phyloP scores from a whole-genome alignment of 164 flowering plant genomes.

The Saururus chinensis region DNA sequence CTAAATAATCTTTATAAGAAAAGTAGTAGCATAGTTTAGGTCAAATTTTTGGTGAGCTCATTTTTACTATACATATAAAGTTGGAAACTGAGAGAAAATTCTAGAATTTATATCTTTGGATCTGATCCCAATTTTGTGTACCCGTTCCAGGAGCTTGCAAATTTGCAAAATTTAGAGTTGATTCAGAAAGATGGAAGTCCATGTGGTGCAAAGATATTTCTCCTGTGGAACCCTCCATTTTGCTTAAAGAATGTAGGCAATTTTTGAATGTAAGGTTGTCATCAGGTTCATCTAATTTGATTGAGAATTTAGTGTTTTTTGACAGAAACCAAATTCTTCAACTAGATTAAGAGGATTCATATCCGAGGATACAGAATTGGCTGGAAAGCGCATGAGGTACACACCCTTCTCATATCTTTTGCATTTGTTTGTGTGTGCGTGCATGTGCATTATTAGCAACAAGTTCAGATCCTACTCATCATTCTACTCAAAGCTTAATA shows the following conservation, averaged over 20 bases:
- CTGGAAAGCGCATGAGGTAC: constrained; percentile 46
- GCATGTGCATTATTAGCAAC: too few species aligned
- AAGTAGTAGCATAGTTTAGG: too few species aligned
- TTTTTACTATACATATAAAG: too few species aligned
- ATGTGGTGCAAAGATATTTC: constrained; percentile 62
- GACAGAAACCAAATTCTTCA: constrained; percentile 27
- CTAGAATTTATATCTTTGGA: neutral
- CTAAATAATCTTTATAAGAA: too few species aligned
- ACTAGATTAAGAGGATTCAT: constrained; percentile 11
- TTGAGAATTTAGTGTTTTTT: neutral
- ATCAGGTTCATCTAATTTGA: neutral
- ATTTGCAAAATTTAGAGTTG: constrained; percentile 50
- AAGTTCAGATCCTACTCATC: too few species aligned
- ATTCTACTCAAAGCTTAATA: too few species aligned
- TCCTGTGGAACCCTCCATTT: constrained; percentile 79
- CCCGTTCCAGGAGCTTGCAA: constrained; percentile 65
- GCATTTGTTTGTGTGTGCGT: too few species aligned
- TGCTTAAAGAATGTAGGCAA: constrained; percentile 37
- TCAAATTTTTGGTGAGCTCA: too few species aligned
- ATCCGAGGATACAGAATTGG: constrained; percentile 15
- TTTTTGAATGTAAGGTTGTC: neutral
- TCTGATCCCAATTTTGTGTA: neutral
- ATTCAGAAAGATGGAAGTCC: constrained; percentile 96
- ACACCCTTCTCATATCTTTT: too few species aligned
- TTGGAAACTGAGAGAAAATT: neutral